Base-by-base conservation (phyloP, 2,329 filamentous ascomycete genomes). In the Alternaria ethzedia region DNA sequence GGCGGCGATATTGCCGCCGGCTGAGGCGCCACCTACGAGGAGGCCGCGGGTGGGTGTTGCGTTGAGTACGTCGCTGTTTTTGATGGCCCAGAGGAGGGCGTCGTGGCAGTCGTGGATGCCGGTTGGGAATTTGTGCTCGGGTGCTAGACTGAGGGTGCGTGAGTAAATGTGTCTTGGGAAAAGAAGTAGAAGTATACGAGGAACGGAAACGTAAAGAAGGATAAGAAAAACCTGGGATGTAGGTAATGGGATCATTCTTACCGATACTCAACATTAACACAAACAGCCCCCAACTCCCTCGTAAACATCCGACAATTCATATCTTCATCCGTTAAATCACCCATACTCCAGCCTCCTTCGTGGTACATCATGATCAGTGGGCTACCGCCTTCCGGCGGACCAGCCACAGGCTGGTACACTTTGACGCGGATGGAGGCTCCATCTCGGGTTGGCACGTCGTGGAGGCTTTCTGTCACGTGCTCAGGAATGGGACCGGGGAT, bases 1-100 rank as follows among this genome's bases (percentile, higher is more conserved):
- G 0, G 82, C 81, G n/a, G 83, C 79, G 59, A 86, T 81, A 68
- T 86, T 86, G n/a, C 82, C 85, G 5, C 85, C 85, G 0, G 84
- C 84, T 2, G 82, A 85, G 6, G 81, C 83, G 17, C 85, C 85
- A 9, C 84, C 83, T 0, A 86, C 70, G n/a, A 86, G 78, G 64
- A 86, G 83, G 9, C 84, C 84, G 56, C 78, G 79, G 5, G 71
- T 62, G 2, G 84, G 79, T 51, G 85, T 78, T 2, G 81, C 81
- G 9, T 76, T 69, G 6, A 86, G 71, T 0, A 36, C 50, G 1
- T 58, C 15, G 56, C 68, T 77, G 63, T 74, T 74, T 25, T 63
- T 67, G 17, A 70, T 72, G 45, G 80, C 79, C 83, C 83, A 85
- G 64, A 78, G 73, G 0, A 83, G 74, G 1, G 79, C 80, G 64